phyloP scores from a whole-genome alignment of 352 stramenopile genomes.

The Globisporangium abappressorium region DNA sequence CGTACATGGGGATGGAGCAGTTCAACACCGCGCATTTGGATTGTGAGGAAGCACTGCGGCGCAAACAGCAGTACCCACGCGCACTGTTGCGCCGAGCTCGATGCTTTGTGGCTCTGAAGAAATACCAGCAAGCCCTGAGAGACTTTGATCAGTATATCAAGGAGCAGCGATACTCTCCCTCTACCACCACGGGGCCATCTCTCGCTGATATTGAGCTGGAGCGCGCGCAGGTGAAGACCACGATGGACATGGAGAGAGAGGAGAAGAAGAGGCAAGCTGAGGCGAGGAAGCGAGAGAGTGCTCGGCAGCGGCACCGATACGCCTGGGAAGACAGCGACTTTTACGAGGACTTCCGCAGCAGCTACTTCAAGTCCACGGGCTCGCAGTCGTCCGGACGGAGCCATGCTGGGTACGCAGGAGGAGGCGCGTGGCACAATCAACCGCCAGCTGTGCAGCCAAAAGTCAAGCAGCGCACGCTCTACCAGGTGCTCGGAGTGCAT shows the following conservation, averaged over 20 bases:
- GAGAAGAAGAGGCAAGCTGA: constrained; percentile 36
- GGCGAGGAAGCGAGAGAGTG: constrained; percentile 39
- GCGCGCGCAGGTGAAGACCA: constrained; percentile 39
- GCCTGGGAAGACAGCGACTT: constrained; percentile 52
- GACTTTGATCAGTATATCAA: constrained; percentile 75
- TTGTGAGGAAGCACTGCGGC: constrained; percentile 66
- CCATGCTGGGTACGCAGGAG: neutral
- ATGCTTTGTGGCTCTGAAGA: constrained; percentile 58
- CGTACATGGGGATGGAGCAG: constrained; percentile 68
- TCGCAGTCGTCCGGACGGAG: neutral
- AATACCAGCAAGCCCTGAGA: constrained; percentile 57
- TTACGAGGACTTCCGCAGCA: constrained; percentile 44
- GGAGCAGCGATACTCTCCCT: constrained; percentile 30
- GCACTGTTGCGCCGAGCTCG: constrained; percentile 66
- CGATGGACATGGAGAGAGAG: constrained; percentile 44
- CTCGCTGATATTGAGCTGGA: constrained; percentile 44
- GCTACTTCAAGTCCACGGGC: constrained; percentile 14
- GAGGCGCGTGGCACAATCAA: neutral
- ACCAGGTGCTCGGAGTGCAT: constrained; percentile 75
- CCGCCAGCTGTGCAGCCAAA: constrained; percentile 3
- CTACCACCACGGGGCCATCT: neutral
- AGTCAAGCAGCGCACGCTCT: constrained; percentile 50
- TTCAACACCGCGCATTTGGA: constrained; percentile 68
- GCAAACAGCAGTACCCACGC: constrained; percentile 55
- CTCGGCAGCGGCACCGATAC: constrained; percentile 26